A percentile compares a stretch with the other conserved stretches of the same genome.
Evolutionary conservation across 2,329 filamentous ascomycete species (phyloP).

Genomic region (Xylaria sp.): DNA sequence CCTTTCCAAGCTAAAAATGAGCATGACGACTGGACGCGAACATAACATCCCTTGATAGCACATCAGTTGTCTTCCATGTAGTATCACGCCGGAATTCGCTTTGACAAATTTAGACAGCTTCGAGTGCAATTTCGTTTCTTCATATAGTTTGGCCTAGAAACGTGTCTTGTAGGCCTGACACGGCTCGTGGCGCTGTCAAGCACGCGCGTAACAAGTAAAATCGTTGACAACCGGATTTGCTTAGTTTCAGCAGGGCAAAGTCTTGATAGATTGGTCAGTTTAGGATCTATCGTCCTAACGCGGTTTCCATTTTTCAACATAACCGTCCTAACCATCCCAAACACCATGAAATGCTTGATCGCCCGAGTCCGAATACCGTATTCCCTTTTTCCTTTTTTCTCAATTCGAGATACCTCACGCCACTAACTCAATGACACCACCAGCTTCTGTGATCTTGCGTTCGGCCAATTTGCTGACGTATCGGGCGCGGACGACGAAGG

Average conservation of each 20-base stretch:
- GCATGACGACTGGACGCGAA: background rate
- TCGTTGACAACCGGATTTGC: background rate
- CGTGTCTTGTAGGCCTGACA: background rate
- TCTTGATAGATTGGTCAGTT: conserved; percentile 33
- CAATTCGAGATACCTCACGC: conserved; percentile 30
- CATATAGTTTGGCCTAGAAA: background rate
- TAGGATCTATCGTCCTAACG: conserved; percentile 32
- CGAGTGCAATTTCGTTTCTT: background rate
- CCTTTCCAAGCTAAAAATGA: background rate
- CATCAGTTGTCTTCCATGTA: background rate
- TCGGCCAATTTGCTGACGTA: conserved; percentile 97
- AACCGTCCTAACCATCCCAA: conserved; percentile 33
- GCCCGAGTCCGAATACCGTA: conserved; percentile 16
- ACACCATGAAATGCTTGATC: conserved; percentile 38
- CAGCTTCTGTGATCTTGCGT: conserved; percentile 98
- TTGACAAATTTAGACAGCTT: background rate
- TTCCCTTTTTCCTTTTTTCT: conserved; percentile 17
- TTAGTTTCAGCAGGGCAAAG: conserved; percentile 22
- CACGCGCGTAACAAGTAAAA: background rate
- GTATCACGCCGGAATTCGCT: background rate
- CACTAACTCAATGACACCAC: conserved; percentile 67
- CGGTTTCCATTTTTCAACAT: conserved; percentile 12
- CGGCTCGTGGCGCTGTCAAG: background rate
- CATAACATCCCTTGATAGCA: background rate
- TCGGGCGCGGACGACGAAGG: conserved; percentile 92